Percentiles rank a stretch among this genome's conserved stretches.
These are phyloP conservation scores for Aspergillus latus DNA, from an alignment of 2,329 filamentous ascomycete genomes.

Conservation along the genomic window DNA sequence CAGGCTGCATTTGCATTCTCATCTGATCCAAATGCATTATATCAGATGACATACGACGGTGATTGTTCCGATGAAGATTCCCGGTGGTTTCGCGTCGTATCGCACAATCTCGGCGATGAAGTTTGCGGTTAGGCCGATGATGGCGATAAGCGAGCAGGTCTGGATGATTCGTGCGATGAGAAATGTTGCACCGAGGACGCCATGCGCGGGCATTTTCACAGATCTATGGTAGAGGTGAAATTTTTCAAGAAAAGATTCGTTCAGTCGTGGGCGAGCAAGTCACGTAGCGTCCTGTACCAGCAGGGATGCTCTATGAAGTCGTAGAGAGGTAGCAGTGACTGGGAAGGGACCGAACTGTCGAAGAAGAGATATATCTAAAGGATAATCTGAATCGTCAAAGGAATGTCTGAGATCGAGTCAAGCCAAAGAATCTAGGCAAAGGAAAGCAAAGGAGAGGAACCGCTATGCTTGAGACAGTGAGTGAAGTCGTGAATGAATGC, in stretches of 20 bases:
- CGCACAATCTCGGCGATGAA: constrained; percentile 76
- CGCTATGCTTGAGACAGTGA: not conserved
- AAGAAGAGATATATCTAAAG: not conserved
- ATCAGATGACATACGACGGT: constrained; percentile 64
- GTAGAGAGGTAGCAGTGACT: not conserved
- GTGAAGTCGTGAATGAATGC: not conserved
- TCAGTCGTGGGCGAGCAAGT: not conserved
- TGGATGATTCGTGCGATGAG: constrained; percentile 70
- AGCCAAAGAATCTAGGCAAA: not conserved
- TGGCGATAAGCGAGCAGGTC: constrained; percentile 67
- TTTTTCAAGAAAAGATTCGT: not conserved
- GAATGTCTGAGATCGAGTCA: not conserved
- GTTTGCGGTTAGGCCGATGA: constrained; percentile 78
- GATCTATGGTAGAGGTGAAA: not conserved
- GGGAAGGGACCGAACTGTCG: too few species aligned
- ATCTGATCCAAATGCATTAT: too few species aligned
- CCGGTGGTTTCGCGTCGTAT: constrained; percentile 64
- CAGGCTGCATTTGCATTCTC: not conserved
- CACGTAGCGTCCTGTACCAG: not conserved
- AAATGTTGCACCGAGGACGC: constrained; percentile 77
- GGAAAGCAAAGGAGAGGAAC: not conserved
- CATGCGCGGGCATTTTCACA: constrained; percentile 48
- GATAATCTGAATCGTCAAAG: not conserved
- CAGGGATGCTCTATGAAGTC: not conserved
- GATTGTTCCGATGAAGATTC: constrained; percentile 74